phyloP scores from a whole-genome alignment of 306 rosid species.

The Vigna mungo region DNA sequence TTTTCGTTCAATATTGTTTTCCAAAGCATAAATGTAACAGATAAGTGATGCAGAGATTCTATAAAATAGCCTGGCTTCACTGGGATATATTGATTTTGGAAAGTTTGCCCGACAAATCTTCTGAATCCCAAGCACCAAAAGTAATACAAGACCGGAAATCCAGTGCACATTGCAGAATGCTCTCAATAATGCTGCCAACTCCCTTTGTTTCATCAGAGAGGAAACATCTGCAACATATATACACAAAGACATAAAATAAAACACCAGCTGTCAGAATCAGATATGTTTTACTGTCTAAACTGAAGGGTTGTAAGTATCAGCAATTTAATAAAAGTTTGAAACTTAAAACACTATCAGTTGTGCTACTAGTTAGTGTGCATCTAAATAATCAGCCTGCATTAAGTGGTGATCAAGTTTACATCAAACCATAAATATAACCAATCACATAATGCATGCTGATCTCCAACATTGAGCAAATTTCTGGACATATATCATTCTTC shows the following conservation, averaged over 20 bases:
- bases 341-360: not conserved
- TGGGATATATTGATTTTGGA: slow-evolving; percentile 76
- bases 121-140: slow-evolving; percentile 59
- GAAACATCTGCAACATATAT: slow-evolving; percentile 77
- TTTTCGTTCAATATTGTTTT: slow-evolving; percentile 13
- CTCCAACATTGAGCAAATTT: not conserved
- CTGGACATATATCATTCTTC: not conserved
- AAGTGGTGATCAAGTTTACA: not conserved
- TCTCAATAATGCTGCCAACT: slow-evolving; percentile 79
- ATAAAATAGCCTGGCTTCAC: slow-evolving; percentile 50
- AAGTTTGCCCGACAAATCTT: slow-evolving; percentile 49
- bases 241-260: slow-evolving; percentile 9
- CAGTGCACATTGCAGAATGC: slow-evolving; percentile 88
- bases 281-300: not conserved
- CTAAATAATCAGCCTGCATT: not conserved
- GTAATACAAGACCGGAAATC: slow-evolving; percentile 85
- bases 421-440: not conserved
- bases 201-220: slow-evolving; percentile 77
- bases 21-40: slow-evolving; percentile 25
- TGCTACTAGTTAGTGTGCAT: not conserved
- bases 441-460: not conserved
- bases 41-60: slow-evolving; percentile 16
- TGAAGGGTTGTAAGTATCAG: not conserved
- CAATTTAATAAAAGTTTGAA: not conserved
- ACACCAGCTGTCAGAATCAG: slow-evolving; percentile 34